Evolutionary conservation across 345 rosid species (phyloP).

Genomic region (Excoecaria agallocha): DNA sequence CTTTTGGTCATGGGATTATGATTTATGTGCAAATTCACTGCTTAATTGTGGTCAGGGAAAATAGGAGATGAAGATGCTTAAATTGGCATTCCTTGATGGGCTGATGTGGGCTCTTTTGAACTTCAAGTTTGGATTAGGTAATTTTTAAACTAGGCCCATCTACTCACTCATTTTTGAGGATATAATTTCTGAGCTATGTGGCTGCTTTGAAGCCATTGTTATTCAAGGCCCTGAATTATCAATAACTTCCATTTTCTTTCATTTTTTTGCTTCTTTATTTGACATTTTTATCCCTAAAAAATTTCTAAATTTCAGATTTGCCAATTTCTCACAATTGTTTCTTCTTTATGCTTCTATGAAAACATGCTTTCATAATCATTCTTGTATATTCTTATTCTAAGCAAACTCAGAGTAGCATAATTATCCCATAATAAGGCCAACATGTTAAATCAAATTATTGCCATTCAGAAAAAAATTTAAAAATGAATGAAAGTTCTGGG

Average conservation of each 20-base stretch:
- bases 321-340: background rate
- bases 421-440: too few species aligned
- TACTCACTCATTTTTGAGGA: background rate
- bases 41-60: background rate
- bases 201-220: constrained; percentile 2
- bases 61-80: background rate
- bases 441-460: too few species aligned
- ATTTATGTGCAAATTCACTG: background rate
- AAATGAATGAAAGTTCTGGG: background rate
- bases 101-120: background rate
- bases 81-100: background rate
- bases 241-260: background rate
- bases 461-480: too few species aligned
- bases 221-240: background rate
- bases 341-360: background rate
- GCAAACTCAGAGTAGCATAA: too few species aligned
- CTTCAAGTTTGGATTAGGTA: constrained; percentile 15
- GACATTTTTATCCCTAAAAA: background rate
- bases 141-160: background rate
- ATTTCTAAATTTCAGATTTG: background rate
- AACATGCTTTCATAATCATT: background rate
- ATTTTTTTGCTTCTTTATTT: background rate
- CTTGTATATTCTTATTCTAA: background rate
- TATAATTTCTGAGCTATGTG: background rate
- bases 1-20: background rate